Percentiles rank a stretch among this genome's conserved stretches.
Conservation (phyloP, 2,329 filamentous ascomycete genomes). For the Nannizzia gypsea region DNA sequence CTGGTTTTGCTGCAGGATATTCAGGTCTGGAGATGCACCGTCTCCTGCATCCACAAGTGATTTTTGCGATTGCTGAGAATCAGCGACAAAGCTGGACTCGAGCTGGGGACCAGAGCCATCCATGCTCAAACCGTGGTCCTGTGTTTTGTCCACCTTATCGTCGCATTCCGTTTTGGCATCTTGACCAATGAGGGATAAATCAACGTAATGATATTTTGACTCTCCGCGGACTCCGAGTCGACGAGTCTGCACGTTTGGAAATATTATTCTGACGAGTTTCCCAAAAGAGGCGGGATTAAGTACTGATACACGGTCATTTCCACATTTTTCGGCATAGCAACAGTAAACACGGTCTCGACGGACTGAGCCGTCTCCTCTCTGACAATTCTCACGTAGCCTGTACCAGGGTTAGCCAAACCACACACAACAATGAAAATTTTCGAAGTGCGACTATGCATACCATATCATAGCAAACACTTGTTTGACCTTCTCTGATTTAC, state of each 20-base stretch:
- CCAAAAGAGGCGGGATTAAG: constrained; percentile 96
- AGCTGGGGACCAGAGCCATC: not conserved
- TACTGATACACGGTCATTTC: constrained; percentile 84
- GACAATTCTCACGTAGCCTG: constrained; percentile 39
- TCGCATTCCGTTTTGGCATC: constrained; percentile 25
- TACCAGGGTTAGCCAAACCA: constrained; percentile 3
- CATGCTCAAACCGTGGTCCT: not conserved
- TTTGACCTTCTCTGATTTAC: constrained; percentile 41
- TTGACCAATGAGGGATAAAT: constrained; percentile 37
- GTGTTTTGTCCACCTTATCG: not conserved
- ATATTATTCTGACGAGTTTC: constrained; percentile 90
- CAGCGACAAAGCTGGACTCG: not conserved
- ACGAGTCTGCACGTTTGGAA: constrained; percentile 85
- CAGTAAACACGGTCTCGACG: constrained; percentile 88
- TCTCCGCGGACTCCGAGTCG: constrained; percentile 86
- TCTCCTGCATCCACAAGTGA: not conserved
- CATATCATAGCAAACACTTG: constrained; percentile 43
- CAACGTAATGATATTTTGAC: constrained; percentile 90
- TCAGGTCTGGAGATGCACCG: not conserved
- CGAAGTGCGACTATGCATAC: constrained; percentile 23
- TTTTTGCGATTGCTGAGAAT: not conserved
- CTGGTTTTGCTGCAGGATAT: not conserved
- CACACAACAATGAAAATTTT: not conserved
- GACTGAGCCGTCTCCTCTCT: constrained; percentile 52
- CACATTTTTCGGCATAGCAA: constrained; percentile 86